These are phyloP conservation scores for Rhodocollybia butyracea DNA, from an alignment of 768 basidiomycete genomes.

Conservation along the genomic window DNA sequence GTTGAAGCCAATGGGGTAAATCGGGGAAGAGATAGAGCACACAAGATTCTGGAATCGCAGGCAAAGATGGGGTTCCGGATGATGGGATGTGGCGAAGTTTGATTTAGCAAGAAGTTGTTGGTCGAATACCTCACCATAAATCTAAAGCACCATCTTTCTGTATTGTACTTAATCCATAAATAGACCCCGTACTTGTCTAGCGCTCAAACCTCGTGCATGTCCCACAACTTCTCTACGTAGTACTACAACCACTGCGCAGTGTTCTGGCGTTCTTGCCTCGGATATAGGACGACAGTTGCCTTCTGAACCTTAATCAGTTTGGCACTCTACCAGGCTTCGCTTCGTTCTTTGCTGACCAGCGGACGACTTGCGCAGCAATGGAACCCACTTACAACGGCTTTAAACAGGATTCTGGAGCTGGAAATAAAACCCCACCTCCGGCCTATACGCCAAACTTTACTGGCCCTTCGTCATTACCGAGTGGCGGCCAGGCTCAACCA, in stretches of 20 bases:
- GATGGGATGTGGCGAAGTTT: slow-evolving; percentile 56
- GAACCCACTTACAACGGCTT: not conserved
- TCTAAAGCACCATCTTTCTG: not conserved
- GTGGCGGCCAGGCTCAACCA: not conserved
- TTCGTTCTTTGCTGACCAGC: not conserved
- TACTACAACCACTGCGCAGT: too few relatives aligned
- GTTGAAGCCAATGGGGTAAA: not conserved
- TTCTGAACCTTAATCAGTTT: not conserved
- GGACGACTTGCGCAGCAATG: not conserved
- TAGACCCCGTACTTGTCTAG: too few relatives aligned
- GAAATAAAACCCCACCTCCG: slow-evolving; percentile 2
- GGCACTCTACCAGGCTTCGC: not conserved
- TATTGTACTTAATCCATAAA: too few relatives aligned
- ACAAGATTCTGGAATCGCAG: slow-evolving; percentile 39
- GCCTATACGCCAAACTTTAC: not conserved
- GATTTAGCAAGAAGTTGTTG: not conserved
- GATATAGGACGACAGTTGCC: not conserved
- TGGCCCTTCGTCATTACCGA: not conserved
- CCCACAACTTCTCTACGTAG: too few relatives aligned
- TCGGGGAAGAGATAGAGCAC: slow-evolving; percentile 32
- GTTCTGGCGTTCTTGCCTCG: too few relatives aligned
- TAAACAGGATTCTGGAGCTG: not conserved
- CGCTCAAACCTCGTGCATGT: too few relatives aligned
- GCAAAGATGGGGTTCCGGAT: slow-evolving; percentile 42
- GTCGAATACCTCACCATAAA: not conserved